Base-by-base conservation (phyloP, 179 eudicot genomes). In the Corrigiola litoralis region DNA sequence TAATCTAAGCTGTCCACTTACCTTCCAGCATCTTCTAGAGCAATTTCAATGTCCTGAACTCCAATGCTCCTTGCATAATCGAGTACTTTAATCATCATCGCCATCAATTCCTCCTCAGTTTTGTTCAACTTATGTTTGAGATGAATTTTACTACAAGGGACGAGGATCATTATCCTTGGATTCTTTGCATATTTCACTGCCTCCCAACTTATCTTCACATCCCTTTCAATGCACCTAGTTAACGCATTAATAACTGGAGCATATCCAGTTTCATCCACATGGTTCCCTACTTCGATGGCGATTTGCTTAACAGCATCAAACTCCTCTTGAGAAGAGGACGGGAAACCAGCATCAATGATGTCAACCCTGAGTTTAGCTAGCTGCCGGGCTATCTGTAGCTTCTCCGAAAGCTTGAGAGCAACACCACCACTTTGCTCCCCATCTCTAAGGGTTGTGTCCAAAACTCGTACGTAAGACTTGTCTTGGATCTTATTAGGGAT, bases 1-100 rank as follows among this genome's bases (percentile, higher is more conserved):
- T n/a, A n/a, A n/a, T n/a, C n/a, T n/a, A n/a, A n/a, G n/a, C n/a
- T 6, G 2, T 0, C 0, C 21, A 23, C 25, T 10, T 52, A 65
- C 69, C 69, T 65, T 56, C 61, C 59, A 27, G 69, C 59, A 65
- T 65, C 69, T 29, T 65, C 69, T 38, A 61, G 17, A 17, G 53
- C 18, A 17, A 65, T 31, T 20, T 40, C 51, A 13, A 65, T 31
- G 28, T 65, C 69, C 6, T 27, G 28, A 40, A 65, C 59, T 1
- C 69, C 69, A 16, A 65, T 18, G 23, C 48, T 52, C 33, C 12
- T 65, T 25, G 69, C 50, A 40, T 16, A 65, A 12, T 23, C 69
- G 51, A 65, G 29, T 29, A 52, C 61, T 27, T 65, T 31, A 17
- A 50, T 52, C 13, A 65, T 61, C 7, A 45, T 65, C 24, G 16